Base-by-base conservation (phyloP, 768 basidiomycete genomes). In the Panaeolus cyanescens region DNA sequence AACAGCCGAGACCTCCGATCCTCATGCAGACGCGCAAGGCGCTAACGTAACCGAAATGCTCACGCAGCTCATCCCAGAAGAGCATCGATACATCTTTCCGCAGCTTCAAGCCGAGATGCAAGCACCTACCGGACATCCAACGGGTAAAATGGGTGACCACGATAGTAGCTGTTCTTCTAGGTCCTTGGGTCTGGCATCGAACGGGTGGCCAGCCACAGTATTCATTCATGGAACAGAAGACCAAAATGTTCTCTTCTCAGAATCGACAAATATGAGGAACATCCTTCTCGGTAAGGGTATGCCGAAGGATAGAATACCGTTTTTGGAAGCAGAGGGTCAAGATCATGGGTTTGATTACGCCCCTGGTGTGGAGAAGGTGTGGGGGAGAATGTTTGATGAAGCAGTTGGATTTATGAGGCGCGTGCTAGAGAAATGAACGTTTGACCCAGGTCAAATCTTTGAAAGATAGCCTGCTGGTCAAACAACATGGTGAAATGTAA, bases 301-400 rank as follows among this genome's bases (percentile, higher is more conserved):
- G 39, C 39, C 71, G 2, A 76, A 78, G 2, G 80, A 82, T 3
- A 58, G 65, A 1, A 74, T 74, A 2, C 65, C 70, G 39, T 60
- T 84, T 4, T 64, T 74, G 17, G 71, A 78, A 19, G 67, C 82
- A 15, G 74, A 78, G 4, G 82, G 75, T 6, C 69, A 72, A 62
- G 83, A 85, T 55, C 87, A 88, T 66, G 80, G 81, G 0, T 88
- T 87, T 62, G 86, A 88, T 67, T 84, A 83, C 63, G 76, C n/a
- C 22, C 39, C 39, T 20, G 39, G 19, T 42, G 39, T 42, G 39
- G 39, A 42, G 39, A 42, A 1, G 19, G 39, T 56, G 9, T 63
- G 54, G 42, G 56, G 42, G 36, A 59, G 45, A 20, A 67, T 66
- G 25, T 81, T 79, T 67, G 78, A 80, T 64, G 62, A 62, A 28